phyloP scores from a whole-genome alignment of 163 green algal genomes.

The Prototheca cutis region DNA sequence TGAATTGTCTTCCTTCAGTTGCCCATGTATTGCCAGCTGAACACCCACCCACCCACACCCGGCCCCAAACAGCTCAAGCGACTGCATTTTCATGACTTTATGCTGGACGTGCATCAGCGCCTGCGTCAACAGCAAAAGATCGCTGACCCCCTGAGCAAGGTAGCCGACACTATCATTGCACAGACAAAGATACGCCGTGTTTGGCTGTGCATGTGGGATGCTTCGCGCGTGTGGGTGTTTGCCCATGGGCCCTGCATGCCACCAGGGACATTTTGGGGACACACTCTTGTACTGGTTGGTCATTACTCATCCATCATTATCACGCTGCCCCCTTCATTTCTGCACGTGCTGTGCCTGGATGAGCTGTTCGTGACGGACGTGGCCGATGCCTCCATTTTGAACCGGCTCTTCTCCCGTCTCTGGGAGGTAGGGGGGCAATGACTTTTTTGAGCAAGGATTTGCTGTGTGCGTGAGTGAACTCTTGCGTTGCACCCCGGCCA shows the following conservation, averaged over 20 bases:
- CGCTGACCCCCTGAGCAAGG: constrained; percentile 24
- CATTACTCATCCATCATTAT: background rate
- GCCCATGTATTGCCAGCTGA: too few relatives aligned
- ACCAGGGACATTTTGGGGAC: background rate
- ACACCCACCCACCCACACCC: background rate
- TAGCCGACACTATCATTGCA: constrained; percentile 34
- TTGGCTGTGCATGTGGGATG: background rate
- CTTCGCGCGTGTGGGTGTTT: too few relatives aligned
- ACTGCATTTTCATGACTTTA: constrained; percentile 97
- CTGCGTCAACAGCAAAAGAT: constrained; percentile 29
- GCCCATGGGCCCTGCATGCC: background rate
- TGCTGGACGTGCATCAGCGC: constrained; percentile 87
- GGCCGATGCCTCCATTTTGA: constrained; percentile 91
- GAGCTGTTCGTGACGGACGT: constrained; percentile 98
- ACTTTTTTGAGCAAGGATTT: too few relatives aligned
- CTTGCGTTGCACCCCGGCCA: too few relatives aligned
- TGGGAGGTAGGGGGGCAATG: constrained; percentile 56
- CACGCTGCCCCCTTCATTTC: background rate
- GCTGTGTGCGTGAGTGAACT: too few relatives aligned
- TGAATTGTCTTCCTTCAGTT: too few relatives aligned
- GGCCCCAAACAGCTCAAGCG: constrained; percentile 50
- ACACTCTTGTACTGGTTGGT: background rate
- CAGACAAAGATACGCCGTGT: constrained; percentile 15
- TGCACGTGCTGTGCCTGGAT: constrained; percentile 82
- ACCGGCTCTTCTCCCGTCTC: constrained; percentile 69